A percentile compares a stretch with the other conserved stretches of the same genome.
phyloP scores from a whole-genome alignment of 2,329 filamentous ascomycete species.

The Macrophomina tecta region DNA sequence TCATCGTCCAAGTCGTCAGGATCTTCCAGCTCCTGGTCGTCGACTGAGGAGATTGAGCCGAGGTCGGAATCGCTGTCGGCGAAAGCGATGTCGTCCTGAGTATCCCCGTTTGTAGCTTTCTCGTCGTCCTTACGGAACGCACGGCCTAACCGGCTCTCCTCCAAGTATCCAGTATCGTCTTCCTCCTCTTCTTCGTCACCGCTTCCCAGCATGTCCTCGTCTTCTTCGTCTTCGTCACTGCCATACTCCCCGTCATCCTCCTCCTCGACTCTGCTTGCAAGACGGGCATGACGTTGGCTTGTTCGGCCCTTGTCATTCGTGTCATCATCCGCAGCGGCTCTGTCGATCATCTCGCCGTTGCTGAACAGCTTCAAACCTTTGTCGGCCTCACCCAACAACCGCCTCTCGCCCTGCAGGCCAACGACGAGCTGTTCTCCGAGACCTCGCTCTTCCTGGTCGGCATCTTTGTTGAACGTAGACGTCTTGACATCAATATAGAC shows the following conservation, averaged over 20 bases:
- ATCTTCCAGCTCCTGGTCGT: constrained; percentile 61
- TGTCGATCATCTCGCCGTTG: constrained; percentile 71
- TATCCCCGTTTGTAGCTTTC: constrained; percentile 39
- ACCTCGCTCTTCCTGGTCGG: constrained; percentile 72
- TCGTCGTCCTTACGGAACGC: constrained; percentile 63
- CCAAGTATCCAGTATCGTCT: constrained; percentile 57
- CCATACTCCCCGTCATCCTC: constrained; percentile 57
- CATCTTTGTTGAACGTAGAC: constrained; percentile 72
- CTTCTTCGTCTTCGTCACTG: constrained; percentile 61
- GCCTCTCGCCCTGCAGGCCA: constrained; percentile 81
- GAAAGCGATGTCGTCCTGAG: constrained; percentile 76
- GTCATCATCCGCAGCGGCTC: constrained; percentile 58
- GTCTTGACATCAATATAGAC: constrained; percentile 84
- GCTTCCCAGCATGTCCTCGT: constrained; percentile 48
- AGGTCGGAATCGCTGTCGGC: constrained; percentile 97
- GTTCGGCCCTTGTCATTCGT: constrained; percentile 65
- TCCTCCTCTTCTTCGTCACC: constrained; percentile 56
- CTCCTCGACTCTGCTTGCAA: constrained; percentile 55
- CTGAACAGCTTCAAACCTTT: constrained; percentile 86
- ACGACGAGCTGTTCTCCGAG: constrained; percentile 95
- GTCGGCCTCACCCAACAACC: constrained; percentile 80
- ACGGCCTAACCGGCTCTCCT: constrained; percentile 52
- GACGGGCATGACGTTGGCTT: constrained; percentile 57
- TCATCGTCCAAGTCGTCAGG: constrained; percentile 56
- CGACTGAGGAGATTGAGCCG: constrained; percentile 76